phyloP scores from a whole-genome alignment of 2,329 filamentous ascomycete genomes.

The Hymenoscyphus repandus region DNA sequence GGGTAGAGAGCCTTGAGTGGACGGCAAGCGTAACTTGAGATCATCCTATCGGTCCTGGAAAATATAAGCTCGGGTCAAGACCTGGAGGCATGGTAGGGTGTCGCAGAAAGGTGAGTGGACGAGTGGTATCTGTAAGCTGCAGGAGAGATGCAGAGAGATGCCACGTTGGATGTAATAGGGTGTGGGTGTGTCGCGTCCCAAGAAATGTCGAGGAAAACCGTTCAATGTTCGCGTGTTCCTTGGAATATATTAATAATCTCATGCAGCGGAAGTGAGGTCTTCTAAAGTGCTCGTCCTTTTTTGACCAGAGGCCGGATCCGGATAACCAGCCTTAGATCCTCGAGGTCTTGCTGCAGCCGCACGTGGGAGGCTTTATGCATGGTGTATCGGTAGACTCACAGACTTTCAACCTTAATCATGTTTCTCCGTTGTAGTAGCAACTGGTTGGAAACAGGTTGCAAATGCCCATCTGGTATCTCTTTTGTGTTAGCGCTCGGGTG shows the following conservation, averaged over 20 bases:
- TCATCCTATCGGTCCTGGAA: constrained; percentile 14
- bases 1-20: not conserved
- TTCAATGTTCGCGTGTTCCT: not conserved
- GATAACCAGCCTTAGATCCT: not conserved
- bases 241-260: constrained; percentile 2
- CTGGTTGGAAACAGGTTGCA: not conserved
- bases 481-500: too few species aligned
- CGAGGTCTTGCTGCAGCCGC: not conserved
- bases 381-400: not conserved
- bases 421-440: not conserved
- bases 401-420: constrained; percentile 4
- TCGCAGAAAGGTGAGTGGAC: constrained; percentile 2
- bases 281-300: not conserved
- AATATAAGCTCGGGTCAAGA: not conserved
- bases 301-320: not conserved
- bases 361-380: constrained; percentile 8
- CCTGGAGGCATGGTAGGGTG: constrained; percentile 2
- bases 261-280: constrained; percentile 3
- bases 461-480: too few species aligned
- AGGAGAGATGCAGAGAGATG: constrained; percentile 1
- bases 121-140: constrained; percentile 4
- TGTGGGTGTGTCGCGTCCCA: not conserved
- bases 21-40: not conserved
- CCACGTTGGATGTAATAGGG: constrained; percentile 2
- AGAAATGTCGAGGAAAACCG: not conserved